Evolutionary conservation across 805 yeast species (phyloP), one percentile per base, ranked within the genome.

Genomic region (Lipomyces orientalis): DNA sequence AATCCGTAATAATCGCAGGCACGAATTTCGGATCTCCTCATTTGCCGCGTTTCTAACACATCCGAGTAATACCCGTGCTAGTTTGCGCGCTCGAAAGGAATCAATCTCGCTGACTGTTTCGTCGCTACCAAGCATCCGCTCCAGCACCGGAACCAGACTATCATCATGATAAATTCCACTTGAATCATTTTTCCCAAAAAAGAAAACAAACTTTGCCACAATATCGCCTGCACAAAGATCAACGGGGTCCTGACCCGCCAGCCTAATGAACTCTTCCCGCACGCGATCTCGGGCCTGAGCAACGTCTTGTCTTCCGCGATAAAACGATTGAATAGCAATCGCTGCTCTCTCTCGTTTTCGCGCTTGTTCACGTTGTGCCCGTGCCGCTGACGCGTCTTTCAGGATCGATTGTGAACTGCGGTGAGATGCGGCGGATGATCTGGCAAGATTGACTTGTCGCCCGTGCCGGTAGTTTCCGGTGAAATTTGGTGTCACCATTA

Each of bases 361-460:
- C 16, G 80, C 83, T 39, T 79, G 76, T 65, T 90, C 93, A 65
- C 98, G 83, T 67, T 83, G 84, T 66, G 82, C 83, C 52, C 98
- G 82, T 68, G 90, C 92, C 52, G 79, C 79, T 71, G 86, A 86
- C 3, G 97, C 88, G 70, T 85, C 87, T 66, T 84, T 85, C n/a
- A 94, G 78, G 61, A 84, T 81, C 72, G 83, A 76, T 64, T 80
- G 66, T 35, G 70, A 56, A 52, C 64, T 60, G 83, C 74, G 68
- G 78, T 63, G 62, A 77, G 74, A 74, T 4, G 70, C 34, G 16
- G 73, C 77, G 77, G 77, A 69, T 72, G 82, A 70, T 76, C 89
- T 80, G 74, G 94, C 84, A 72, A 86, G 82, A 80, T 94, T 90
- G 69, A 90, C 85, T 62, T 84, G 85, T 49, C 90, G 80, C 62